These are phyloP conservation scores for Exophiala alcalophila DNA, from an alignment of 2,329 filamentous ascomycete species.

Conservation along the genomic window DNA sequence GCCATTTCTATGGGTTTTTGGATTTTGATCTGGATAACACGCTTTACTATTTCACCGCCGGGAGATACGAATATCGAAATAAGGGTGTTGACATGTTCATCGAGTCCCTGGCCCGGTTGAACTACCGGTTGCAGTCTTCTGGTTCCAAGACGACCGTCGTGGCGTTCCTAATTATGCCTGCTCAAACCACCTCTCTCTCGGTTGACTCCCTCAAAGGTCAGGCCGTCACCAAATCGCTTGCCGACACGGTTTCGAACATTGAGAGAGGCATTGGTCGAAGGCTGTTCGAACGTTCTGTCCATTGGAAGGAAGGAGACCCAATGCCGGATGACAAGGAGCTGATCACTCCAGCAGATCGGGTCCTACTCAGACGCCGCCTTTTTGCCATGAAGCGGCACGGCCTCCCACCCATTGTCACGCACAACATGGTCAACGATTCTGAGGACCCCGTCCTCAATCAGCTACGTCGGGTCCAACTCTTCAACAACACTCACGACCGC, in stretches of 20 bases:
- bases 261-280: constrained; percentile 89
- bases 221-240: constrained; percentile 92
- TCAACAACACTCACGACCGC: constrained; percentile 91
- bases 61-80: constrained; percentile 95
- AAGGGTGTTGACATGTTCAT: constrained; percentile 99
- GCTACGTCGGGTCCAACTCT: constrained; percentile 90
- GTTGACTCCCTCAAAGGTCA: constrained; percentile 96
- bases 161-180: constrained; percentile 97
- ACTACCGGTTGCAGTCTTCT: constrained; percentile 80
- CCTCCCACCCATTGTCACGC: constrained; percentile 92
- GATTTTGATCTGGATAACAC: constrained; percentile 97
- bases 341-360: constrained; percentile 85
- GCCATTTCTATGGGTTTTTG: constrained; percentile 97
- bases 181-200: constrained; percentile 89
- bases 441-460: constrained; percentile 96
- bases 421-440: constrained; percentile 94
- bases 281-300: constrained; percentile 88
- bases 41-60: constrained; percentile 94
- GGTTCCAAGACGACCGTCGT: constrained; percentile 93
- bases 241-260: constrained; percentile 89
- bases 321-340: constrained; percentile 96
- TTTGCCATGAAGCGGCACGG: constrained; percentile 95
- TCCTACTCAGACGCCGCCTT: constrained; percentile 82
- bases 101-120: constrained; percentile 88
- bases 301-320: constrained; percentile 91